phyloP scores from a whole-genome alignment of 768 basidiomycete species.

The Leccinum ochraceum region DNA sequence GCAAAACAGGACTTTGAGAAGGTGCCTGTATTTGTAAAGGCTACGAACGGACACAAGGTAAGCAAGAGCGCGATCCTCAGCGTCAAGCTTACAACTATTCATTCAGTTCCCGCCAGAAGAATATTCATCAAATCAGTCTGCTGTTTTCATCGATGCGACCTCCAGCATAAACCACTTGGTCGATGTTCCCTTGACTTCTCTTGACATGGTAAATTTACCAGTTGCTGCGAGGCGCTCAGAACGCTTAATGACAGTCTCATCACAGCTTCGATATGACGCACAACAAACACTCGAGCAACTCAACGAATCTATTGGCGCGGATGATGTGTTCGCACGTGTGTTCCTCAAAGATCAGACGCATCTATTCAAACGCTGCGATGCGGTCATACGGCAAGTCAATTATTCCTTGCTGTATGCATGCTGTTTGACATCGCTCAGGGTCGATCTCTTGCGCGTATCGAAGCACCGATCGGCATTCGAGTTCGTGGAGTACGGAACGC shows the following conservation, averaged over 20 bases:
- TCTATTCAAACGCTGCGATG: constrained; percentile 69
- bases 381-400: constrained; percentile 55
- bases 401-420: background rate
- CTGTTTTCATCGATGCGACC: constrained; percentile 77
- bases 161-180: constrained; percentile 78
- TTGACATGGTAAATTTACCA: constrained; percentile 62
- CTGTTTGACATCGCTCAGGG: constrained; percentile 38
- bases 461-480: constrained; percentile 46
- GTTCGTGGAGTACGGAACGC: constrained; percentile 56
- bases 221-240: background rate
- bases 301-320: constrained; percentile 44
- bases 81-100: background rate
- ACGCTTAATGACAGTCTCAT: constrained; percentile 5
- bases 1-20: constrained; percentile 70
- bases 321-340: constrained; percentile 66
- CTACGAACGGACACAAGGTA: constrained; percentile 55
- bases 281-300: constrained; percentile 66
- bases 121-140: constrained; percentile 49
- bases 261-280: constrained; percentile 76
- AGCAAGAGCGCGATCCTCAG: constrained; percentile 15
- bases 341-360: constrained; percentile 76
- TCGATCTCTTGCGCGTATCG: constrained; percentile 43
- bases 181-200: constrained; percentile 71
- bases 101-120: constrained; percentile 59
- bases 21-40: constrained; percentile 60